Evolutionary conservation across 2,329 filamentous ascomycete species (phyloP), one percentile per base, ranked within the genome.

Genomic region (Talaromyces sp.): DNA sequence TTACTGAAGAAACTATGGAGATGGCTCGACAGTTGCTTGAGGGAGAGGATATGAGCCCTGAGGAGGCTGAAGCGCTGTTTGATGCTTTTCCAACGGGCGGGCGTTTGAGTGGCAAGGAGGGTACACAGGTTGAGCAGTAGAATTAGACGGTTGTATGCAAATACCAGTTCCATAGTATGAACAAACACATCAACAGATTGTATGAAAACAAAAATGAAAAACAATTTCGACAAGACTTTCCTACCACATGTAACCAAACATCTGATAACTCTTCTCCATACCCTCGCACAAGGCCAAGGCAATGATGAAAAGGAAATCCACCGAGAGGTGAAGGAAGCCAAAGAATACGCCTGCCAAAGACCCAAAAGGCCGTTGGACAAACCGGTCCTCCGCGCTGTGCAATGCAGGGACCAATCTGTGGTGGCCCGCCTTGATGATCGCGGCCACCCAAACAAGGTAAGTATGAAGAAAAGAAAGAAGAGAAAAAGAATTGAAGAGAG

Each of bases 21-120:
- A 85, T 87, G 72, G 93, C 94, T 3, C 87, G 93, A 65, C 85
- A 89, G 67, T 78, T 99, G 62, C 73, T 97, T 39, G 91, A 96
- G 69, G 79, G 90, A 61, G 79, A 90, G 61, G 84, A 85, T 2
- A 84, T 96, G 21, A 94, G 89, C 55, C 88, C 91, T 0, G 89
- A 96, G 64, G 87, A 89, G 69, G 86, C 85, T 0, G 85, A 88
- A 68, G 83, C 81, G 10, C 74, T 87, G 41, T 68, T 77, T 19
- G 74, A 76, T 43, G 77, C 72, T 3, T 79, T 80, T 63, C 71
- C 75, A 6, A 72, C 70, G 59, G 69, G 52, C 4, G 53, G 53
- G 22, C 39, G 37, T 40, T 36, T 52, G 17, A 59, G 31, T 40
- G 57, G 33, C n/a, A 56, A 56, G 57, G 60, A 61, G 19, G 55